phyloP scores from a whole-genome alignment of 1,284 basidiomycete species.

The Cronartium quercuum region DNA sequence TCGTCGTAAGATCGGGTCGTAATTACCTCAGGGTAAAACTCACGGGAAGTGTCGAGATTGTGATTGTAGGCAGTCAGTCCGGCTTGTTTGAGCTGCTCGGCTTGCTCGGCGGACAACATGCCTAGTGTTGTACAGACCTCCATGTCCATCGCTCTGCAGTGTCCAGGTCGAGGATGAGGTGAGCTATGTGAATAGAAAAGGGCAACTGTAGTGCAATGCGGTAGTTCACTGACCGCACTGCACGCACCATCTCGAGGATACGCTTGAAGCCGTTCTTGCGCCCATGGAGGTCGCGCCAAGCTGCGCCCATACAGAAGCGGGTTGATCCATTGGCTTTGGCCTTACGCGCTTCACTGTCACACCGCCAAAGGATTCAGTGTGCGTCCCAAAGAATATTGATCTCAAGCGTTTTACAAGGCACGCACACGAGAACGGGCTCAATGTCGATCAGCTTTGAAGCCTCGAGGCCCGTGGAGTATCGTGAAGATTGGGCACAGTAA shows the following conservation, averaged over 20 bases:
- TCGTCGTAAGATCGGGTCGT: constrained; percentile 93
- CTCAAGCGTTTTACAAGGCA: not conserved
- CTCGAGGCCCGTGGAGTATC: constrained; percentile 75
- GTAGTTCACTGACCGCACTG: constrained; percentile 53
- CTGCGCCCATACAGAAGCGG: constrained; percentile 97
- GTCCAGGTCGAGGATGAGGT: too few relatives aligned
- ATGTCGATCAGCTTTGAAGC: constrained; percentile 83
- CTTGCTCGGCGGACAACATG: constrained; percentile 91
- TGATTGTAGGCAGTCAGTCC: constrained; percentile 98
- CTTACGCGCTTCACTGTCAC: constrained; percentile 58
- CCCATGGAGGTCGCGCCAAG: constrained; percentile 94
- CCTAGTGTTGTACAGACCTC: constrained; percentile 93
- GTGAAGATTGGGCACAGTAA: constrained; percentile 94
- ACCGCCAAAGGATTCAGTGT: not conserved
- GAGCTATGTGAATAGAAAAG: not conserved
- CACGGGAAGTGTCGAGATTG: constrained; percentile 94
- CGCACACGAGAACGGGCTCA: constrained; percentile 83
- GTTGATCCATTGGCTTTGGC: constrained; percentile 96
- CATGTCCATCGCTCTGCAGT: constrained; percentile 50
- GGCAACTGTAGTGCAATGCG: not conserved
- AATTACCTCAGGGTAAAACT: constrained; percentile 93
- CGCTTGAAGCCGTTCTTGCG: constrained; percentile 89
- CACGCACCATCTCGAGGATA: constrained; percentile 83
- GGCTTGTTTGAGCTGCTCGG: constrained; percentile 84
- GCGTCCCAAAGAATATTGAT: not conserved